Percentiles rank a stretch among this genome's conserved stretches.
Evolutionary conservation across 176 grass and related monocot species (phyloP).

Genomic region (Dactylis glomerata): DNA sequence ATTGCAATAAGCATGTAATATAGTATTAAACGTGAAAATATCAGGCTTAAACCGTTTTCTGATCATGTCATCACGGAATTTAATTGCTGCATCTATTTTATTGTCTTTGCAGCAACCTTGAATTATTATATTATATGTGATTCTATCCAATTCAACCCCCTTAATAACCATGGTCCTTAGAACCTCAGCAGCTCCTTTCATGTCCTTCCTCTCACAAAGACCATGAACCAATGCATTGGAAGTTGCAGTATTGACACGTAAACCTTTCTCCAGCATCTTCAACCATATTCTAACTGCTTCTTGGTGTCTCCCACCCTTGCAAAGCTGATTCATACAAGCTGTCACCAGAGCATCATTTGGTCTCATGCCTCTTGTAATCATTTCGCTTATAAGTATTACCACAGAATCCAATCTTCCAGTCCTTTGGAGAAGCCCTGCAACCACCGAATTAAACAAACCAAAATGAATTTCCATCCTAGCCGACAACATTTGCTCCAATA

Average conservation of each 20-base stretch:
- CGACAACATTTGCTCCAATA: constrained; percentile 76
- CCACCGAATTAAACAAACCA: constrained; percentile 61
- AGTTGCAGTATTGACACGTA: constrained; percentile 58
- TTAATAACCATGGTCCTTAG: constrained; percentile 56
- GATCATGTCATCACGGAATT: constrained; percentile 70
- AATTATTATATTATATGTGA: constrained; percentile 93
- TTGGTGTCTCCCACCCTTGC: constrained; percentile 54
- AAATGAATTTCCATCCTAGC: constrained; percentile 59
- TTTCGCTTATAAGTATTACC: constrained; percentile 47
- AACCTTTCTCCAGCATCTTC: constrained; percentile 54
- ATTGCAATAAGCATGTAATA: constrained; percentile 61
- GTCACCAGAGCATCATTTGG: constrained; percentile 87
- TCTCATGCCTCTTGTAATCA: constrained; percentile 65
- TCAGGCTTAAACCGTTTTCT: constrained; percentile 78
- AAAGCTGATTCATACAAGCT: constrained; percentile 56
- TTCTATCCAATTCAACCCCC: constrained; percentile 54
- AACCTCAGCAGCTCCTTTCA: constrained; percentile 54
- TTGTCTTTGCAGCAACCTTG: constrained; percentile 62
- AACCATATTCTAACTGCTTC: constrained; percentile 63
- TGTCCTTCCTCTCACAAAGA: constrained; percentile 55
- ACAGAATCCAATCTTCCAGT: constrained; percentile 52
- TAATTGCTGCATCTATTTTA: constrained; percentile 66
- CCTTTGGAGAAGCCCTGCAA: constrained; percentile 58
- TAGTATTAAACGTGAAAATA: constrained; percentile 67
- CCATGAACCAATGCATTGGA: constrained; percentile 92